Evolutionary conservation across 352 stramenopile genomes (phyloP).

Genomic region (Globisporangium mamillatum): DNA sequence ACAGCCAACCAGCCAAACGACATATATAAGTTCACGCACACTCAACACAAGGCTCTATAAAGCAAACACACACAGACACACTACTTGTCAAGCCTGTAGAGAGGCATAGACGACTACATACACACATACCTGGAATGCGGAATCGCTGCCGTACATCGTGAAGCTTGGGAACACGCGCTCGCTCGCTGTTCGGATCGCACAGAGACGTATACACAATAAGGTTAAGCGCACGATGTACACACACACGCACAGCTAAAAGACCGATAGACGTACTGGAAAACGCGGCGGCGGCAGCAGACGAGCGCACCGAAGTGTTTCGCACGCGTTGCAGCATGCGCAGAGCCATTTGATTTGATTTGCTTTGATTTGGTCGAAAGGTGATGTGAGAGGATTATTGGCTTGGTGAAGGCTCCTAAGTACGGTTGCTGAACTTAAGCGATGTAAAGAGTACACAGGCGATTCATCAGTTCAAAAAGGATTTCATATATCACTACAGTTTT

Average conservation of each 20-base stretch:
- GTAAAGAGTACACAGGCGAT: too few species aligned
- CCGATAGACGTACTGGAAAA: slow-evolving; percentile 29
- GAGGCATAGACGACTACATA: neutral
- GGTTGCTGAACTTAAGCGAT: too few species aligned
- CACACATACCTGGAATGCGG: slow-evolving; percentile 53
- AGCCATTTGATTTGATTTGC: slow-evolving; percentile 22
- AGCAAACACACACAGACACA: neutral
- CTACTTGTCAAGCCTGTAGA: neutral
- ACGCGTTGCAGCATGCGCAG: slow-evolving; percentile 32
- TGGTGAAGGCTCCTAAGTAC: too few species aligned
- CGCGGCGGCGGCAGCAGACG: slow-evolving; percentile 6
- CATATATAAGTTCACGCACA: neutral
- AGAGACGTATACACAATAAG: neutral
- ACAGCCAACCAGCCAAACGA: neutral
- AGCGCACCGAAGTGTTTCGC: slow-evolving; percentile 14
- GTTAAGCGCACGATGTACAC: neutral
- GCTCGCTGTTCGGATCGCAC: slow-evolving; percentile 23
- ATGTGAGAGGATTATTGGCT: neutral
- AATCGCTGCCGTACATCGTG: slow-evolving; percentile 65
- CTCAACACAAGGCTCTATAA: neutral
- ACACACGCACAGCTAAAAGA: neutral
- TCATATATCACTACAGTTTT: too few species aligned
- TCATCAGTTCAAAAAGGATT: too few species aligned
- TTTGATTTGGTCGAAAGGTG: slow-evolving; percentile 3
- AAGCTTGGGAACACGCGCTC: slow-evolving; percentile 79